Percentiles rank a stretch among this genome's conserved stretches.
These are phyloP conservation scores for Vitis hybrid DNA, from an alignment of 177 flowering plant genomes.

Conservation along the genomic window DNA sequence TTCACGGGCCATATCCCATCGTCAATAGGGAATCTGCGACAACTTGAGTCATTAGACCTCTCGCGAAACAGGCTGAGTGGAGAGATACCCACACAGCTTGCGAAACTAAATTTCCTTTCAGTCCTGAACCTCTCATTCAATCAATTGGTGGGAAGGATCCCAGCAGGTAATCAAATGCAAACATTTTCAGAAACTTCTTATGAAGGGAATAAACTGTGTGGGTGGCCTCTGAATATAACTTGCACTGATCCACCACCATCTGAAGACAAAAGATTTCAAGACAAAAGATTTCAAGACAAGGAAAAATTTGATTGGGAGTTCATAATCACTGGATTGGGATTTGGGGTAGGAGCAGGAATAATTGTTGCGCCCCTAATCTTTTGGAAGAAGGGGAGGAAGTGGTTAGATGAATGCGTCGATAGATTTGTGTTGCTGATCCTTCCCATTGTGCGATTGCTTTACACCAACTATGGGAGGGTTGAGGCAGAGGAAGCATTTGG, in stretches of 20 bases:
- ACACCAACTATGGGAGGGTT: conserved; percentile 14
- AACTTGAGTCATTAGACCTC: background rate
- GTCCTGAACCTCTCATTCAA: conserved; percentile 13
- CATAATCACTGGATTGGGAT: conserved; percentile 46
- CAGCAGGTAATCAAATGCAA: conserved; percentile 28
- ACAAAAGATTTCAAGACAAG: background rate
- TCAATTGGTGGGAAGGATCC: conserved; percentile 17
- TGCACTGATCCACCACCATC: conserved; percentile 4
- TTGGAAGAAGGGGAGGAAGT: conserved; percentile 40
- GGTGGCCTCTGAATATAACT: conserved; percentile 11
- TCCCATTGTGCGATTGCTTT: conserved; percentile 35
- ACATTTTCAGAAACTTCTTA: conserved; percentile 36
- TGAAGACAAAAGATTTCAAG: background rate
- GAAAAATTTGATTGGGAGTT: conserved; percentile 35
- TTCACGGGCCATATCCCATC: conserved; percentile 31
- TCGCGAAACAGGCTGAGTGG: conserved; percentile 31
- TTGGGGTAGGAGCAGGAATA: conserved; percentile 42
- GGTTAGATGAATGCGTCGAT: conserved; percentile 35
- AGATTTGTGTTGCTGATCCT: conserved; percentile 25
- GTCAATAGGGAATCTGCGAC: conserved; percentile 24
- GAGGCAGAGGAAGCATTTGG: conserved; percentile 26
- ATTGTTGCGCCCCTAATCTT: conserved; percentile 36
- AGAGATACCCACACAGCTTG: conserved; percentile 29
- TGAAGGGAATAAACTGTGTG: conserved; percentile 45
- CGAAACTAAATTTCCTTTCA: conserved; percentile 24